Conservation (phyloP, 768 basidiomycete genomes). For the Lentinus brumalis region DNA sequence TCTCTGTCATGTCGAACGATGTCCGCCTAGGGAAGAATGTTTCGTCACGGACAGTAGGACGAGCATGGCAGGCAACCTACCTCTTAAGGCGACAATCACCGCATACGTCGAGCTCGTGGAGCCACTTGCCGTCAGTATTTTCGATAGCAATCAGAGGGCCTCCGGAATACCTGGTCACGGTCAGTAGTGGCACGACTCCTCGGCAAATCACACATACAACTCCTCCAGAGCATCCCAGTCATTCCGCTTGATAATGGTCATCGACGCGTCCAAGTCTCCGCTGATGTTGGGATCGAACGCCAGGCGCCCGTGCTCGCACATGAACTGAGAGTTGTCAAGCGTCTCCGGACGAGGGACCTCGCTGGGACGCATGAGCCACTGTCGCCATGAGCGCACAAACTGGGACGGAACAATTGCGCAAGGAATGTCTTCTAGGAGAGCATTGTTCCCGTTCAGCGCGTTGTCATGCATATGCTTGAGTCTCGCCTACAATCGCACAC, state of each 20-base stretch:
- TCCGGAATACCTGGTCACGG: constrained; percentile 50
- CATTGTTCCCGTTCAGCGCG: constrained; percentile 46
- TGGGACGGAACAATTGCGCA: constrained; percentile 61
- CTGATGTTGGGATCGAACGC: constrained; percentile 65
- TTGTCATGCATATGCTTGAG: constrained; percentile 66
- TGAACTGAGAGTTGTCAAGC: constrained; percentile 61
- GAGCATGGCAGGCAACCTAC: constrained; percentile 34
- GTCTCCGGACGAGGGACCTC: constrained; percentile 57
- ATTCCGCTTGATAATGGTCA: constrained; percentile 55
- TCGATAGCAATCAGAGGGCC: constrained; percentile 56
- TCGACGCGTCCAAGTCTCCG: constrained; percentile 57
- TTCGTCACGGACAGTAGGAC: constrained; percentile 4
- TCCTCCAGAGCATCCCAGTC: constrained; percentile 68
- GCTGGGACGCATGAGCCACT: constrained; percentile 64
- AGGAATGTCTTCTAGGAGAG: constrained; percentile 48
- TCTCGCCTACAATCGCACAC: constrained; percentile 47
- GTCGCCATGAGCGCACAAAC: constrained; percentile 69
- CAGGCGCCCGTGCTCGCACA: constrained; percentile 70
- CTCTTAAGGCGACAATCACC: constrained; percentile 59
- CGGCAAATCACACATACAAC: constrained; percentile 46
- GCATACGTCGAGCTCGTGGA: constrained; percentile 58
- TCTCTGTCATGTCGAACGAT: constrained; percentile 61
- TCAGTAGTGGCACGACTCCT: not conserved
- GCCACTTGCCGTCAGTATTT: constrained; percentile 38
- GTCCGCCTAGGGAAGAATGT: constrained; percentile 43